Percentiles rank a stretch among this genome's conserved stretches.
Conservation (phyloP, 805 yeast genomes). For the Lachancea cidri region DNA sequence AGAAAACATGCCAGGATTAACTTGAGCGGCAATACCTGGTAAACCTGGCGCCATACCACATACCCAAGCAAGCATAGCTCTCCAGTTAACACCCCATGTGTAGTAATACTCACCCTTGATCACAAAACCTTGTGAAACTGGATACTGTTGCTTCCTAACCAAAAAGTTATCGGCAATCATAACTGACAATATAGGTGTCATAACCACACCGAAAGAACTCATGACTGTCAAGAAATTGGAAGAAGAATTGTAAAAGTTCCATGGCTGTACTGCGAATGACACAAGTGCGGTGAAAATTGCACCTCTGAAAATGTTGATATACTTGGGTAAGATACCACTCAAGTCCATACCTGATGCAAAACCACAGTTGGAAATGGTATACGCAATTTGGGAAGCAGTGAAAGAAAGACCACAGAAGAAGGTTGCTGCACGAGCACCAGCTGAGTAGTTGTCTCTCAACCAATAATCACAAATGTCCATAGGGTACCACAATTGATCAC, state of each 20-base stretch:
- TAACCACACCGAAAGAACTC: conserved; percentile 34
- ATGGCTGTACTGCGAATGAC: conserved; percentile 35
- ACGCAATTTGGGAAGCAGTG: conserved; percentile 28
- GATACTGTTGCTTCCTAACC: conserved; percentile 31
- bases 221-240: conserved; percentile 32
- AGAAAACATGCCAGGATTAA: conserved; percentile 13
- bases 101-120: conserved; percentile 32
- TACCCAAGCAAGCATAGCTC: conserved; percentile 37
- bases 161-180: conserved; percentile 38
- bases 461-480: conserved; percentile 30
- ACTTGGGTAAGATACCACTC: conserved; percentile 34
- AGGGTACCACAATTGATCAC: conserved; percentile 34
- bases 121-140: conserved; percentile 34
- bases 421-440: conserved; percentile 35
- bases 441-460: conserved; percentile 29
- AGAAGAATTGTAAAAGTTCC: conserved; percentile 34
- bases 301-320: conserved; percentile 33
- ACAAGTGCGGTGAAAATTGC: conserved; percentile 29
- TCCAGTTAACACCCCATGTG: conserved; percentile 40
- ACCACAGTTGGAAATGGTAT: conserved; percentile 33
- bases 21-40: conserved; percentile 36
- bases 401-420: conserved; percentile 34
- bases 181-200: conserved; percentile 35
- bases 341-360: conserved; percentile 37
- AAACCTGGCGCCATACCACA: conserved; percentile 37